Evolutionary conservation across 2,329 filamentous ascomycete genomes (phyloP), one percentile per base, ranked within the genome.

Genomic region (Fusarium miscanthi): DNA sequence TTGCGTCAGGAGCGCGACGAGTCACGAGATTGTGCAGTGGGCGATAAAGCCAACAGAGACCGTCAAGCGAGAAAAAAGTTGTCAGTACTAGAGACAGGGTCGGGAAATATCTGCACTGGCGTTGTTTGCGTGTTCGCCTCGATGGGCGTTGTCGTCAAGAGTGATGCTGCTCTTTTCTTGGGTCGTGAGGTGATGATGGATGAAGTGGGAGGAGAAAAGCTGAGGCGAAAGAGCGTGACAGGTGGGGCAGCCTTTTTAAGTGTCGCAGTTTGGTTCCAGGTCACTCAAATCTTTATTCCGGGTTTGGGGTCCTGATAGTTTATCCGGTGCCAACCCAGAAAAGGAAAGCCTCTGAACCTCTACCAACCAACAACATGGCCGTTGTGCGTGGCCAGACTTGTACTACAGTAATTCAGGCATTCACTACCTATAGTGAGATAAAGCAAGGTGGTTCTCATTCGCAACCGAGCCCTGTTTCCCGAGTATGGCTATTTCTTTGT

Each of bases 1-100:
- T 69, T 75, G 70, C 68, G 70, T 75, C 69, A 69, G 71, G 59
- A 67, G 73, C 74, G 69, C 75, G 73, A 75, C 73, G 61, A 74
- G 75, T 77, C 76, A 78, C 76, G 63, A 70, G 71, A 74, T 48
- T 68, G 64, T 62, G 71, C 64, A 69, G 73, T 62, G 60, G 64
- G 38, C 37, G 45, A 42, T 27, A 45, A 51, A 57, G 43, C 72
- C 59, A 66, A 62, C 60, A 67, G 54, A 60, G 37, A 73, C 42
- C 60, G 69, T 69, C 69, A 70, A 64, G 46, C 62, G 45, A 27
- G 33, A 51, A 62, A 42, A 7, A 51, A 33, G 53, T 62, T 72
- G 73, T 74, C 63, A 72, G 62, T 66, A 65, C 63, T 71, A 63
- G 59, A 56, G 27, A 69, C 49, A 70, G 53, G 23, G 53, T 58